Conservation (phyloP, 2,329 filamentous ascomycete species). For the Chaetomiaceae sp. region DNA sequence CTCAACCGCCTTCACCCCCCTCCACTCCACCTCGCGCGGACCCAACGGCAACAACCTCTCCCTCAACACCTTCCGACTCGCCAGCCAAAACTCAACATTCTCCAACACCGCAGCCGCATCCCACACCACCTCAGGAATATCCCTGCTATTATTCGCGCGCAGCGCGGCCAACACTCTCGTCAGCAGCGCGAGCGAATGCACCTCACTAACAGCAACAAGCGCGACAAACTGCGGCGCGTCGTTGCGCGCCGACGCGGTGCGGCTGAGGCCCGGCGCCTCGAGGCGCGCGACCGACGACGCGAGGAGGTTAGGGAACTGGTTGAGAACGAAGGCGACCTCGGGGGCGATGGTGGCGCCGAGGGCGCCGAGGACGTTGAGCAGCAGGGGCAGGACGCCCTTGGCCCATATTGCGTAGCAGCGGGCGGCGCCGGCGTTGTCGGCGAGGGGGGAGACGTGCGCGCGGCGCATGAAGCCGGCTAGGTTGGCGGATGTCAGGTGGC, state of each 20-base stretch:
- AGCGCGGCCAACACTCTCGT: slow-evolving; percentile 66
- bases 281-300: slow-evolving; percentile 67
- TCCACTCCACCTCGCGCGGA: slow-evolving; percentile 65
- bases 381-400: slow-evolving; percentile 78
- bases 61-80: slow-evolving; percentile 61
- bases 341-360: slow-evolving; percentile 76
- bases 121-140: slow-evolving; percentile 68
- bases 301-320: slow-evolving; percentile 80
- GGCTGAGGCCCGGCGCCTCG: slow-evolving; percentile 53
- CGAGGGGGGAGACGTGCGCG: slow-evolving; percentile 68
- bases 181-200: slow-evolving; percentile 73
- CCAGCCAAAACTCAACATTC: slow-evolving; percentile 77
- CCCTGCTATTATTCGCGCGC: slow-evolving; percentile 60
- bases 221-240: slow-evolving; percentile 62
- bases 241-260: slow-evolving; percentile 40
- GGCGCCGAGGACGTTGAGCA: slow-evolving; percentile 79
- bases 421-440: slow-evolving; percentile 60
- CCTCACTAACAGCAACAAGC: slow-evolving; percentile 68
- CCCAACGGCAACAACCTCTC: slow-evolving; percentile 70
- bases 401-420: slow-evolving; percentile 88
- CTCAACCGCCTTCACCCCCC: slow-evolving; percentile 37
- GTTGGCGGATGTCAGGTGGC: slow-evolving; percentile 72
- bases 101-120: slow-evolving; percentile 68
- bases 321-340: slow-evolving; percentile 82
- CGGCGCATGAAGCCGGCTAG: slow-evolving; percentile 73